phyloP scores from a whole-genome alignment of 2,329 filamentous ascomycete species.

The Xylariaceae sp. region DNA sequence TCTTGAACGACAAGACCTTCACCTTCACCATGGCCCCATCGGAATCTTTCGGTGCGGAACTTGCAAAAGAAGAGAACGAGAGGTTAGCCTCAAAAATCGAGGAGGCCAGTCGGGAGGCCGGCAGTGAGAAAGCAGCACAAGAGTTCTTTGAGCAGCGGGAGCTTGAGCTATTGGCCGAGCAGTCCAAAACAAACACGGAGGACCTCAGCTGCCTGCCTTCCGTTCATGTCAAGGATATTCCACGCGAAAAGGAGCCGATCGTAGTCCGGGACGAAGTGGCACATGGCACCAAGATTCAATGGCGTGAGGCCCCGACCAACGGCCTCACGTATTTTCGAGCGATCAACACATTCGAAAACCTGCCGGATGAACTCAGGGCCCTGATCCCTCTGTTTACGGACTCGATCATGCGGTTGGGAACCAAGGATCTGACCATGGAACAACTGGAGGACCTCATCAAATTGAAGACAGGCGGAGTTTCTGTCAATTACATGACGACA shows the following conservation, averaged over 20 bases:
- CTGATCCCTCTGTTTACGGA: slow-evolving; percentile 88
- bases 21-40: slow-evolving; percentile 94
- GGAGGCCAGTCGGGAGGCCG: slow-evolving; percentile 59
- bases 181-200: slow-evolving; percentile 75
- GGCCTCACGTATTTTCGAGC: slow-evolving; percentile 94
- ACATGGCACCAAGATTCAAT: slow-evolving; percentile 66
- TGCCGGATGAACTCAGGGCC: slow-evolving; percentile 77
- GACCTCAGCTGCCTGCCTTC: slow-evolving; percentile 84
- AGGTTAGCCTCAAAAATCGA: slow-evolving; percentile 69
- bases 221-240: slow-evolving; percentile 82
- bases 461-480: slow-evolving; percentile 87
- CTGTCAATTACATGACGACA: slow-evolving; percentile 74
- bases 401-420: slow-evolving; percentile 87
- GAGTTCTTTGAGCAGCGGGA: slow-evolving; percentile 70
- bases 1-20: slow-evolving; percentile 78
- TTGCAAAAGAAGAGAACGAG: slow-evolving; percentile 68
- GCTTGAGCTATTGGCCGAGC: slow-evolving; percentile 69
- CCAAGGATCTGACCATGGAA: slow-evolving; percentile 81
- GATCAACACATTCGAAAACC: slow-evolving; percentile 67
- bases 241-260: slow-evolving; percentile 60
- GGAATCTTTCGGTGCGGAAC: slow-evolving; percentile 61
- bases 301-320: slow-evolving; percentile 89
- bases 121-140: slow-evolving; percentile 63
- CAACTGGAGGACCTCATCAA: slow-evolving; percentile 94
- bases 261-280: slow-evolving; percentile 56